These are phyloP conservation scores for Kluyveromyces aestuarii DNA, from an alignment of 805 yeast genomes.

Conservation along the genomic window DNA sequence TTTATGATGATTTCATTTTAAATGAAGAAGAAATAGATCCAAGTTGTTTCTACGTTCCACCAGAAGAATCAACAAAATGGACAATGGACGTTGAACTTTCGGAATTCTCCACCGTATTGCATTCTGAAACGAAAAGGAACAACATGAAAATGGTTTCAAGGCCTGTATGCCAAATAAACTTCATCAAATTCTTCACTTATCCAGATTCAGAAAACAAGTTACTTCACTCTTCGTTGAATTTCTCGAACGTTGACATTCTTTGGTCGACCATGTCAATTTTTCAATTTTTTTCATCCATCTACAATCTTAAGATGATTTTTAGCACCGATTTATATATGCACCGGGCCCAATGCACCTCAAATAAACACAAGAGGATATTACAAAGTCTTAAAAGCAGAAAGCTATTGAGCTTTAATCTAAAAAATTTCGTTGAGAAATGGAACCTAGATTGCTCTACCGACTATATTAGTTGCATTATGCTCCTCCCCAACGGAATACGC, in stretches of 20 bases:
- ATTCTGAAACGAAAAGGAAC: constrained; percentile 16
- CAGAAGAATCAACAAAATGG: constrained; percentile 9
- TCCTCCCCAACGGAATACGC: constrained; percentile 41
- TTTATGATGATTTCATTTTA: background rate
- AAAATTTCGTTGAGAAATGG: constrained; percentile 14
- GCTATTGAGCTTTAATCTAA: constrained; percentile 11
- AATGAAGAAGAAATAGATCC: constrained; percentile 19
- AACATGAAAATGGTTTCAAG: background rate
- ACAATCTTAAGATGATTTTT: constrained; percentile 35
- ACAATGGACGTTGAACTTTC: constrained; percentile 28
- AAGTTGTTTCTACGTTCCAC: constrained; percentile 10
- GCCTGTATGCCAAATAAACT: constrained; percentile 26
- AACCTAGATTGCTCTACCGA: constrained; percentile 17
- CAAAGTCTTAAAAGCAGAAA: constrained; percentile 11
- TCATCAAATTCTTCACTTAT: constrained; percentile 14
- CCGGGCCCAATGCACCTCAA: constrained; percentile 21
- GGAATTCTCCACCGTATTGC: constrained; percentile 17
- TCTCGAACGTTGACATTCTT: constrained; percentile 21
- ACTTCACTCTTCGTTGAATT: background rate
- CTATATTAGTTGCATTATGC: constrained; percentile 20
- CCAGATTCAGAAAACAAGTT: constrained; percentile 16
- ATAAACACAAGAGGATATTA: constrained; percentile 15
- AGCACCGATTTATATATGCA: constrained; percentile 22
- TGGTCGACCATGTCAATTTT: constrained; percentile 38
- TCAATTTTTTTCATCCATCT: constrained; percentile 36